Conservation (phyloP, 2,329 filamentous ascomycete species). For the Pyrenophora teres region DNA sequence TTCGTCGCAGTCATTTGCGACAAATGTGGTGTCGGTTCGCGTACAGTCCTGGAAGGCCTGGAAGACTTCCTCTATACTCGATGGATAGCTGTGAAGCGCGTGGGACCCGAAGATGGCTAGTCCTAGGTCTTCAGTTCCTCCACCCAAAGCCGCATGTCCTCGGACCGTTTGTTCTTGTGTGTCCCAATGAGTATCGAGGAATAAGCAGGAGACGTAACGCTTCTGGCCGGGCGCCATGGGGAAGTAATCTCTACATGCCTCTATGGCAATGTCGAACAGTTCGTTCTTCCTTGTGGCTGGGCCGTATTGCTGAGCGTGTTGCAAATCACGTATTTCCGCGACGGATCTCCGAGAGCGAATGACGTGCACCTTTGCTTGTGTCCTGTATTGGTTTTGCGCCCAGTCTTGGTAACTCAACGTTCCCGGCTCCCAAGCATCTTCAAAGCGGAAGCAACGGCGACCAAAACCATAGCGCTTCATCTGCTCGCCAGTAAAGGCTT, state of each 20-base stretch:
- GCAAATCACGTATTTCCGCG: slow-evolving; percentile 77
- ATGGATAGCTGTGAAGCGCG: slow-evolving; percentile 86
- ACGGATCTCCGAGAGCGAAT: slow-evolving; percentile 83
- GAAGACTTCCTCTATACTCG: slow-evolving; percentile 85
- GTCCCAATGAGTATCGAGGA: slow-evolving; percentile 91
- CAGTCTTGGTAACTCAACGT: slow-evolving; percentile 77
- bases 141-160: slow-evolving; percentile 84
- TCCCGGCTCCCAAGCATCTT: slow-evolving; percentile 92
- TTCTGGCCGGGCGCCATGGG: slow-evolving; percentile 75
- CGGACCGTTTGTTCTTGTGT: slow-evolving; percentile 69
- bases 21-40: slow-evolving; percentile 76
- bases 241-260: slow-evolving; percentile 80
- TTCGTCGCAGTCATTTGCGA: slow-evolving; percentile 86
- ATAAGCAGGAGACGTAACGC: slow-evolving; percentile 83
- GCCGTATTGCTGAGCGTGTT: slow-evolving; percentile 77
- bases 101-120: slow-evolving; percentile 93
- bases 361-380: slow-evolving; percentile 87
- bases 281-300: slow-evolving; percentile 72
- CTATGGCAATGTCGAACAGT: slow-evolving; percentile 75
- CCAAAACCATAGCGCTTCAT: slow-evolving; percentile 91
- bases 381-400: slow-evolving; percentile 74
- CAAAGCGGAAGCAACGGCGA: slow-evolving; percentile 83
- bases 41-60: slow-evolving; percentile 90
- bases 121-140: slow-evolving; percentile 72
- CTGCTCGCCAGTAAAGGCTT: slow-evolving; percentile 94